Base-by-base conservation (phyloP, 805 yeast genomes). In the Ogataea wickerhamii region DNA sequence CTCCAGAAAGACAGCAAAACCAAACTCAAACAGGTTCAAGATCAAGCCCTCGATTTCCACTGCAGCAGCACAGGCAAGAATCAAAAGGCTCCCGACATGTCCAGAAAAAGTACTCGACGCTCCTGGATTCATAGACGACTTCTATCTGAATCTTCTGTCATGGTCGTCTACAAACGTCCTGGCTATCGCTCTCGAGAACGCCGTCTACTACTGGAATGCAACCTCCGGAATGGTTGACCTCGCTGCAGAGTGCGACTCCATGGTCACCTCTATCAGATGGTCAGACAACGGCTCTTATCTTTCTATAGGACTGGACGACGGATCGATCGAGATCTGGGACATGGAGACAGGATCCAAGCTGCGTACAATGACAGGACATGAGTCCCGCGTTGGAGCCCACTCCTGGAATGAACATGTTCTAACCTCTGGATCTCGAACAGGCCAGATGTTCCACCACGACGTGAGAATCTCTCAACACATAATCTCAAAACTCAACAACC, bases 51-150 rank as follows among this genome's bases (percentile, higher is more conserved):
- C 44, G 42, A 53, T 56, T 11, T 56, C 64, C 4, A 49, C 80
- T 0, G 64, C 72, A 10, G 68, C 73, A 19, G 84, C 82, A 4
- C 71, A 78, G 25, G 79, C 84, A 13, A 69, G 88, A 52, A 75
- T 86, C 34, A 78, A 95, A 48, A 81, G 80, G 50, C 73, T 93
- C 32, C 87, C 94, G 18, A 78, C 87, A 0, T 85, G 87, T 23
- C 98, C 98, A 1, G 96, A 87, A 48, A 74, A 95, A 46, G 95
- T 93, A 1, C 69, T 93, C 28, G 98, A 93, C 64, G 98, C 98
- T 0, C 98, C 98, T 0, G 96, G 96, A 0, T 73, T 89, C 41
- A 73, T 82, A 17, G 96, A 93, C 61, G 98, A 93, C 64, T 93
- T 88, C 60, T 93, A 91, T 59, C 70, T 88, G 37, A 88, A 88